Base-by-base conservation (phyloP, 345 rosid species). In the Citrus sinensis region DNA sequence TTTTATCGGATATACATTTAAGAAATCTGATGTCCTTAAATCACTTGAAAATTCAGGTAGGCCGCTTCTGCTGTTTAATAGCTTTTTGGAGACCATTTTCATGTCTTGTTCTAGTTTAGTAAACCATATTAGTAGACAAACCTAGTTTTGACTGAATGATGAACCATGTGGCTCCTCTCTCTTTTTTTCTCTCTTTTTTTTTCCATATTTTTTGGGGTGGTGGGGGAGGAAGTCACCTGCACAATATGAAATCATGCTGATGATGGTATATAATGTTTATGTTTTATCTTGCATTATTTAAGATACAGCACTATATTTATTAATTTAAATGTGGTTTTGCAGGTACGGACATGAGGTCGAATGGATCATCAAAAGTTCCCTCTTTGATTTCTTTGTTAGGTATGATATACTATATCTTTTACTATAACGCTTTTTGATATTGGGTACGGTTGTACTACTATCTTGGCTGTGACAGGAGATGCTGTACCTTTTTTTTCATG, bases 1-100 rank as follows among this genome's bases (percentile, higher is more conserved):
- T 79, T 96, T 96, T 91, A 91, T 96, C 25, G 99, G 99, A 84
- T 94, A 90, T 81, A 96, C 99, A 63, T 96, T 82, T 82, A 92
- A 89, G 85, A 94, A 96, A 83, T 93, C 98, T 58, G 98, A 94
- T 76, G 84, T 89, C 75, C 85, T 87, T 63, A 93, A 87, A 81
- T 88, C 99, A 37, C 80, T 96, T 69, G 92, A 90, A 76, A 90
- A 77, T 85, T 85, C 97, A 87, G 97, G 99, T 96, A 87, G 29
- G 77, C 71, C 76, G 71, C 73, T 70, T 74, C 30, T 35, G 13
- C 7, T 58, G 59, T 76, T 77, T 29, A 27, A 14, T 63, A 10
- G 63, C 30, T 78, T 75, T 42, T 35, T 32, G 11, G 6, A 25
- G 16, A 20, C 60, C n/a, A 9, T 42, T 62, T 11, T 75, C 32